phyloP scores from a whole-genome alignment of 805 yeast species.

The Kluyveromyces dobzhanskii region DNA sequence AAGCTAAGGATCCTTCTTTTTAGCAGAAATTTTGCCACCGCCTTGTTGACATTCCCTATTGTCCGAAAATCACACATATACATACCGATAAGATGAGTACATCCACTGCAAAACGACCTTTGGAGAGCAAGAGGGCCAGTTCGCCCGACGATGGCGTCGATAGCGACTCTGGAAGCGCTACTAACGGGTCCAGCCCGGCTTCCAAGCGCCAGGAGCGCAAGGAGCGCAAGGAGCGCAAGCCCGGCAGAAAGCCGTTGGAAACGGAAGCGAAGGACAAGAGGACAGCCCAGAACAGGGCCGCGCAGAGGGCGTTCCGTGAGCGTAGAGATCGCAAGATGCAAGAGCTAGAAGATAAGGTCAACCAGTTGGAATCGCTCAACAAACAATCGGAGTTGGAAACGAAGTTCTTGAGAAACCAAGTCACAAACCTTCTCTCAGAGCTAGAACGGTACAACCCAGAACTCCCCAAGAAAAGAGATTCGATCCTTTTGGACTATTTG shows the following conservation, averaged over 20 bases:
- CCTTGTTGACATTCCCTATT: too few relatives aligned
- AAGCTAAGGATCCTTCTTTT: too few relatives aligned
- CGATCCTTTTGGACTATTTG: constrained; percentile 19
- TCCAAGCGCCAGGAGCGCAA: constrained; percentile 31
- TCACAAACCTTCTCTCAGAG: constrained; percentile 64
- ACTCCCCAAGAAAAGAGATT: constrained; percentile 22
- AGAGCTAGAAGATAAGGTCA: constrained; percentile 75
- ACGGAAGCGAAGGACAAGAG: constrained; percentile 80
- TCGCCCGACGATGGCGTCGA: neutral
- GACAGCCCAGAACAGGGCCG: constrained; percentile 95
- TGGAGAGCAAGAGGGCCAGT: constrained; percentile 1
- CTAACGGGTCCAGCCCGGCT: neutral
- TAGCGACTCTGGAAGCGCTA: neutral
- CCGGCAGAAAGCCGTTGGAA: constrained; percentile 76
- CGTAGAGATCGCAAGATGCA: constrained; percentile 82
- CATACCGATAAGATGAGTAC: neutral
- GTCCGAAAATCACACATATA: too few relatives aligned
- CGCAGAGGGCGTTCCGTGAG: constrained; percentile 96
- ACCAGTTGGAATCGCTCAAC: constrained; percentile 61
- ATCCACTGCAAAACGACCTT: neutral
- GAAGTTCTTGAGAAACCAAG: constrained; percentile 67
- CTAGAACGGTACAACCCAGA: constrained; percentile 49
- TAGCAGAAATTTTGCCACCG: too few relatives aligned
- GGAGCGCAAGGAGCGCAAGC: constrained; percentile 38
- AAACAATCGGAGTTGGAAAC: constrained; percentile 61